Conservation (phyloP, 208 protist genomes). For the Trypanosoma mega region DNA sequence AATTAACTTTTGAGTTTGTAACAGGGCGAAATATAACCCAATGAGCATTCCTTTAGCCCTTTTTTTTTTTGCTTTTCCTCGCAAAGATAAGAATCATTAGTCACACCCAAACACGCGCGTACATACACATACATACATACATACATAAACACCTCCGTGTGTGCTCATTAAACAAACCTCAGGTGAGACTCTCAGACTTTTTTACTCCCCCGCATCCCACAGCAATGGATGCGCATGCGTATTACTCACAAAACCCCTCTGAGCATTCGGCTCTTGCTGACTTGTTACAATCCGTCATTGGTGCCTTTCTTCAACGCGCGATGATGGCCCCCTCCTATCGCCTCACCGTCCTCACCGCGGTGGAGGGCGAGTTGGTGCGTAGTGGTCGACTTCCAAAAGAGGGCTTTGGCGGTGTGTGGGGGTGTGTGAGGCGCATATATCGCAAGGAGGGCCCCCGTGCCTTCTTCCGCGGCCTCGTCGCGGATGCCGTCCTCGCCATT, state of each 20-base stretch:
- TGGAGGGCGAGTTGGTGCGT: constrained; percentile 76
- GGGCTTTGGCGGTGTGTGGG: constrained; percentile 62
- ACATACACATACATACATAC: no score
- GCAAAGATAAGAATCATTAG: no score
- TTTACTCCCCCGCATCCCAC: no score
- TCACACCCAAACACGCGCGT: no score
- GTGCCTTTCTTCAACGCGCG: constrained; percentile 61
- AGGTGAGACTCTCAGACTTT: no score
- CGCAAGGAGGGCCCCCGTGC: constrained; percentile 49
- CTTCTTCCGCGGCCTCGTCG: constrained; percentile 64
- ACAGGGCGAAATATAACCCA: not conserved
- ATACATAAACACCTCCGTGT: no score
- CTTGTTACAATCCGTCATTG: constrained; percentile 38
- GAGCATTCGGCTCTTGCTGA: constrained; percentile 39
- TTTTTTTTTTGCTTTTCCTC: no score
- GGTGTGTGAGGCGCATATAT: constrained; percentile 53
- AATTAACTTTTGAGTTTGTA: not conserved
- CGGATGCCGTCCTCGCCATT: constrained; percentile 59
- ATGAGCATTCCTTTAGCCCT: no score
- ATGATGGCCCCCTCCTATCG: constrained; percentile 62
- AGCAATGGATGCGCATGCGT: constrained; percentile 26
- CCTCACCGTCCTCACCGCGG: constrained; percentile 57
- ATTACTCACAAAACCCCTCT: constrained; percentile 11
- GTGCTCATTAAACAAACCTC: no score
- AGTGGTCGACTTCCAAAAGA: constrained; percentile 58